Evolutionary conservation across 164 flowering plant species (phyloP).

Genomic region (Aristolochia fimbriata): DNA sequence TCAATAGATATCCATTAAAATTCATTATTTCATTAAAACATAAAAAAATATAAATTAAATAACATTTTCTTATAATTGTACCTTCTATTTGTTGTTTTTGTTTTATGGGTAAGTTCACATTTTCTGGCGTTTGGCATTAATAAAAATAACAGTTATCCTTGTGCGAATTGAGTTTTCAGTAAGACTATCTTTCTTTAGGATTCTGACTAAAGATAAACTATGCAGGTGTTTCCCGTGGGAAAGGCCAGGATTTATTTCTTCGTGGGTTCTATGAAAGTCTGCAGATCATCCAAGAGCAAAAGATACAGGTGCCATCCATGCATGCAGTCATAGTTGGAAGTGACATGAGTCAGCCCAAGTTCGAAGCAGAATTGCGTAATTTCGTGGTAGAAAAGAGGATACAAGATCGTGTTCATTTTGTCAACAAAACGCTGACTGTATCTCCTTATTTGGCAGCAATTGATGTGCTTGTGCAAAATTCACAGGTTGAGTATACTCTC

Average conservation of each 20-base stretch:
- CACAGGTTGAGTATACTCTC: slow-evolving; percentile 48
- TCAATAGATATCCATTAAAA: no score
- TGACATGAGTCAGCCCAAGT: slow-evolving; percentile 82
- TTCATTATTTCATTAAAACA: no score
- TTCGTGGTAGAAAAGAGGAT: slow-evolving; percentile 59
- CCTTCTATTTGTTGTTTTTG: no score
- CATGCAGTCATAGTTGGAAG: slow-evolving; percentile 94
- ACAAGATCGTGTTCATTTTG: slow-evolving; percentile 73
- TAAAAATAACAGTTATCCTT: no score
- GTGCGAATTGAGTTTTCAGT: no score
- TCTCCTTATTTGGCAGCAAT: slow-evolving; percentile 87
- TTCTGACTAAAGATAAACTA: slow-evolving; percentile 3
- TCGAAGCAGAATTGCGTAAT: slow-evolving; percentile 70
- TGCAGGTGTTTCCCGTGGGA: slow-evolving; percentile 98
- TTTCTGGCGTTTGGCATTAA: no score
- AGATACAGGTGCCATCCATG: slow-evolving; percentile 63
- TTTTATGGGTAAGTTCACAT: no score
- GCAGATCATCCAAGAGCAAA: slow-evolving; percentile 56
- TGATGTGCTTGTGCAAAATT: slow-evolving; percentile 95
- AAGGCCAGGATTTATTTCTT: slow-evolving; percentile 91
- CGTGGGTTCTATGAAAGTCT: slow-evolving; percentile 69
- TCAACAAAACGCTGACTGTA: slow-evolving; percentile 88
- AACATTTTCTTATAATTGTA: no score
- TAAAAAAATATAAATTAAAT: no score
- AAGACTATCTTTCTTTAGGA: background rate